Conservation (phyloP, 345 rosid genomes). For the Gossypioides kirkii region DNA sequence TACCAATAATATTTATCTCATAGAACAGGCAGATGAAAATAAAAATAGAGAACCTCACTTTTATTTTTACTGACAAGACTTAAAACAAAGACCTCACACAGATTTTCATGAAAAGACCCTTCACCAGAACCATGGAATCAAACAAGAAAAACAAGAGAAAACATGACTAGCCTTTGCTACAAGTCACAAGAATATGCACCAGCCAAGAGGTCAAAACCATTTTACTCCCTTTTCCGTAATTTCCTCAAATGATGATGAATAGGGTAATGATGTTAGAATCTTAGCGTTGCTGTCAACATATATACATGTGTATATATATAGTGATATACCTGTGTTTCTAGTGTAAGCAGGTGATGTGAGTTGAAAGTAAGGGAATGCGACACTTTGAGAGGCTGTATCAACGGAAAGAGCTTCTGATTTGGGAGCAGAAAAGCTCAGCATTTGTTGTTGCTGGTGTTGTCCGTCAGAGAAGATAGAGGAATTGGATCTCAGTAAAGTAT, state of each 20-base stretch:
- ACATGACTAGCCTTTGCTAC: constrained; percentile 9
- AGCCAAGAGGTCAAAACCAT: constrained; percentile 5
- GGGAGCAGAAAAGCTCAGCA: constrained; percentile 58
- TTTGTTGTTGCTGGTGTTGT: constrained; percentile 40
- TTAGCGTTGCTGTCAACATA: background rate
- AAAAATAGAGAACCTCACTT: constrained; percentile 8
- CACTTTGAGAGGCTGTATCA: constrained; percentile 22
- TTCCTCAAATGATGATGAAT: constrained; percentile 7
- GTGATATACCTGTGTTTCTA: constrained; percentile 34
- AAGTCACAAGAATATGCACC: background rate
- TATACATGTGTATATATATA: background rate
- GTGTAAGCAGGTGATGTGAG: constrained; percentile 35
- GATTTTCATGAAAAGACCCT: constrained; percentile 33
- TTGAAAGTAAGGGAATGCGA: constrained; percentile 39
- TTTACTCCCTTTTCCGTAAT: constrained; percentile 3
- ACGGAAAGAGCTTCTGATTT: constrained; percentile 36
- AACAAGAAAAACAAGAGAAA: constrained; percentile 7
- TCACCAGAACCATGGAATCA: constrained; percentile 20
- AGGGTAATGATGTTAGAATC: background rate
- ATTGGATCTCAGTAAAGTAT: constrained; percentile 32
- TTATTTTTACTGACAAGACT: constrained; percentile 34
- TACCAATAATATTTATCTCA: constrained; percentile 7
- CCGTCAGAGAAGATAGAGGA: constrained; percentile 32
- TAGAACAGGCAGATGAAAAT: constrained; percentile 20
- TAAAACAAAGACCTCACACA: constrained; percentile 1